These are phyloP conservation scores for Tetrapisispora nanseiensis DNA, from an alignment of 805 yeast genomes.

Conservation along the genomic window DNA sequence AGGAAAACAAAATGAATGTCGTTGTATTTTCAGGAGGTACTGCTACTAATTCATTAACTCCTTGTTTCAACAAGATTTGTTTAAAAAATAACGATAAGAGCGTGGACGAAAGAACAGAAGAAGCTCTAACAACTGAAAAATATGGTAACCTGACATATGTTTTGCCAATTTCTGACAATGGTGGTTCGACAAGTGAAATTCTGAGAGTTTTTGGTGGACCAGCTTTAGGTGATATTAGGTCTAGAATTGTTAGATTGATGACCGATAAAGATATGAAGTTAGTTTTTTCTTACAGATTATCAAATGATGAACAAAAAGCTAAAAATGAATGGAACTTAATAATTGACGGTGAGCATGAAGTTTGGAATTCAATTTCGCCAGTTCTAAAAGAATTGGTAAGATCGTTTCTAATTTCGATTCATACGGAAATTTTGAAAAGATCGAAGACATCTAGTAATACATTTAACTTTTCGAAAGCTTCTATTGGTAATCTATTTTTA, in stretches of 20 bases:
- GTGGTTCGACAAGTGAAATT: slow-evolving; percentile 89
- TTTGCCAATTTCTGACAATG: slow-evolving; percentile 83
- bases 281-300: slow-evolving; percentile 25
- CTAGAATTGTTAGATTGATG: slow-evolving; percentile 66
- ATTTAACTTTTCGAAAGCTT: slow-evolving; percentile 68
- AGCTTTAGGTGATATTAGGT: slow-evolving; percentile 86
- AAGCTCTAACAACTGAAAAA: slow-evolving; percentile 3
- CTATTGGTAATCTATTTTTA: slow-evolving; percentile 74
- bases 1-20: slow-evolving; percentile 24
- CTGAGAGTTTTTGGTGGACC: slow-evolving; percentile 86
- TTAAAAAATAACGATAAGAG: background rate
- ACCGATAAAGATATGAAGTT: slow-evolving; percentile 39
- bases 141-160: slow-evolving; percentile 35
- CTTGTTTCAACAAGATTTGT: slow-evolving; percentile 44
- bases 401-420: slow-evolving; percentile 69
- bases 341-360: slow-evolving; percentile 65
- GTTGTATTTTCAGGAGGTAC: slow-evolving; percentile 68
- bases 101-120: slow-evolving; percentile 3
- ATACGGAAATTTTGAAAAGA: slow-evolving; percentile 64
- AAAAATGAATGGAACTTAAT: slow-evolving; percentile 63
- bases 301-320: slow-evolving; percentile 36
- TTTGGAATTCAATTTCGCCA: slow-evolving; percentile 45
- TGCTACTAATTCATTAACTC: slow-evolving; percentile 72
- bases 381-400: slow-evolving; percentile 63
- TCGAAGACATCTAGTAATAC: slow-evolving; percentile 31